A percentile compares a stretch with the other conserved stretches of the same genome.
Conservation (phyloP, 140 eudicot species). For the Anethum foeniculum region DNA sequence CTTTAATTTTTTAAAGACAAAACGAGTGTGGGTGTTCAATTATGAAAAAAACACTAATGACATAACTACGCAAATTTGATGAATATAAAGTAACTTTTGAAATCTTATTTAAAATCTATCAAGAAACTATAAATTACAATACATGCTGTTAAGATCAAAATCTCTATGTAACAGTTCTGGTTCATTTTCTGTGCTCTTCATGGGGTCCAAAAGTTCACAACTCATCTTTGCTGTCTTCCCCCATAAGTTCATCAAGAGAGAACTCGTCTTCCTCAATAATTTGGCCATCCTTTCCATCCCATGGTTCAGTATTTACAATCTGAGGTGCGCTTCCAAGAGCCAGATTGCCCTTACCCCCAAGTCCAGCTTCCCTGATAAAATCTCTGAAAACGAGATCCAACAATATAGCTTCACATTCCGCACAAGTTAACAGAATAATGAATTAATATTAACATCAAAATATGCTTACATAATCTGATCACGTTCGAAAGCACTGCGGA, state of each 20-base stretch:
- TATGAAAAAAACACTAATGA: too few species aligned
- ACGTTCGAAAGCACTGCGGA: conserved; percentile 67
- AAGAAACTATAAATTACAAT: neutral
- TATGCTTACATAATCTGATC: conserved; percentile 67
- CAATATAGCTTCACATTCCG: neutral
- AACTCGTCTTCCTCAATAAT: conserved; percentile 83
- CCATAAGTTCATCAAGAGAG: conserved; percentile 89
- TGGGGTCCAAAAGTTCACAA: conserved; percentile 24
- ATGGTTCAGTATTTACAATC: conserved; percentile 51
- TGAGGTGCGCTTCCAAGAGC: conserved; percentile 48
- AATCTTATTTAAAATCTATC: neutral
- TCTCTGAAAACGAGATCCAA: conserved; percentile 34
- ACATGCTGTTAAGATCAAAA: neutral
- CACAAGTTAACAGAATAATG: neutral
- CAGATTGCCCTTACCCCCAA: conserved; percentile 83
- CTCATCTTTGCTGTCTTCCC: conserved; percentile 54
- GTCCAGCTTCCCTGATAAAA: conserved; percentile 82
- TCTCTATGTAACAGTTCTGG: neutral
- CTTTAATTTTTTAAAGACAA: too few species aligned
- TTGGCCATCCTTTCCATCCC: conserved; percentile 98
- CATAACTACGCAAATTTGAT: neutral
- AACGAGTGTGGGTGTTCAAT: too few species aligned
- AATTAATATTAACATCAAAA: neutral
- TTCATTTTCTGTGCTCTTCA: neutral
- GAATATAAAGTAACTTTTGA: neutral